Conservation (phyloP, 2,329 filamentous ascomycete genomes). For the Byssoonygena ceratinophila region DNA sequence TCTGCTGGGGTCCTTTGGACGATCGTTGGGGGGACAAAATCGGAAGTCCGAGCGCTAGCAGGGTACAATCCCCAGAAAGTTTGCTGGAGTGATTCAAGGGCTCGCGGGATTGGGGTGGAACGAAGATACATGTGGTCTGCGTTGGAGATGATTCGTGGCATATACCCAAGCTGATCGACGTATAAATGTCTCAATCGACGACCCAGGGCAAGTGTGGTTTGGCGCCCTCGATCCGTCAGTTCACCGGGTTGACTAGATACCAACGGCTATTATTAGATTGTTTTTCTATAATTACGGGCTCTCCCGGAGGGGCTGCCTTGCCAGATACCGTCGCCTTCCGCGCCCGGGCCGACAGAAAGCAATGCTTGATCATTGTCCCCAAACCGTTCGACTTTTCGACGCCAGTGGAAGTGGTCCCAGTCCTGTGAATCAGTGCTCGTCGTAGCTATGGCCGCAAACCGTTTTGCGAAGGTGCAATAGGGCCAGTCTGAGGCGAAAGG, state of each 20-base stretch:
- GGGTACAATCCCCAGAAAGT: constrained; percentile 67
- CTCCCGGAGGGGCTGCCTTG: no score
- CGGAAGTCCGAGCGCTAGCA: constrained; percentile 36
- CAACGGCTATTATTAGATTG: constrained; percentile 10
- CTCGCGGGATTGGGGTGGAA: constrained; percentile 62
- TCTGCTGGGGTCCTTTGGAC: constrained; percentile 54
- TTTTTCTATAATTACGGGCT: no score
- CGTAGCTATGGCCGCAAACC: constrained; percentile 54
- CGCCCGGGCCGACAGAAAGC: constrained; percentile 55
- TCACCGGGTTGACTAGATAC: constrained; percentile 45
- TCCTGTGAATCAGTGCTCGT: constrained; percentile 42
- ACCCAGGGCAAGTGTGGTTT: constrained; percentile 61
- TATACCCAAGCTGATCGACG: constrained; percentile 61
- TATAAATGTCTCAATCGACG: constrained; percentile 60
- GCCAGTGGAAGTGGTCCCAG: constrained; percentile 52
- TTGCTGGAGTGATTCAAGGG: constrained; percentile 67
- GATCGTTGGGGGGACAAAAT: constrained; percentile 54
- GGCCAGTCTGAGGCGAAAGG: constrained; percentile 55
- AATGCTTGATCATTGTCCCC: constrained; percentile 58
- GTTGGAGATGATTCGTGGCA: constrained; percentile 49
- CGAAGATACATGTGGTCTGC: constrained; percentile 60
- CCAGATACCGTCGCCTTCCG: constrained; percentile 71
- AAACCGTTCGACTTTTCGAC: constrained; percentile 74
- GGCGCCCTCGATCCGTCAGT: constrained; percentile 63
- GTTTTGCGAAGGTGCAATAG: constrained; percentile 69